Base-by-base conservation (phyloP, 2,329 filamentous ascomycete genomes). In the Aspergillus piperis region DNA sequence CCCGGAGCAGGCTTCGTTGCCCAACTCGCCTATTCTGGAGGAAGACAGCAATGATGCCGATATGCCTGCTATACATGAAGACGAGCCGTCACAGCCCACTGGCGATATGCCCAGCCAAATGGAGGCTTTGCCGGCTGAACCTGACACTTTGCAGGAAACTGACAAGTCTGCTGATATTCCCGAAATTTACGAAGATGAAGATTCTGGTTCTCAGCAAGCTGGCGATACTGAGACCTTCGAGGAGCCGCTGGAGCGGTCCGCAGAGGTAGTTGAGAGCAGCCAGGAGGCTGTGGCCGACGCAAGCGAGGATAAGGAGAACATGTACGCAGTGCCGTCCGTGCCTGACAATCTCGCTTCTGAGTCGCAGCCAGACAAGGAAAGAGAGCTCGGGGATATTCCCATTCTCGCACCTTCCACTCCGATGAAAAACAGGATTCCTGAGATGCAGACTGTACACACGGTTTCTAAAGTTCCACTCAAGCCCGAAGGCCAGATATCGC, bases 391-490 rank as follows among this genome's bases (percentile, higher is more conserved):
- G 5, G 53, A 60, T 3, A 15, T 62, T 10, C 59, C 57, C 25
- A 48, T 66, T 53, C 65, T 70, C 32, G 67, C 70, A 32, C 85
- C 84, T 1, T 76, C 81, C 7, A 90, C 88, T 1, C 88, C 88
- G 0, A 77, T 82, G 53, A 82, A 85, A 49, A 62, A 66, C 7
- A 69, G 70, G 15, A 75, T 77, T 0, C 68, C 81, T n/a, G 77
- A 74, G n/a, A 80, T 81, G 58, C 80, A 80, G 47, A 78, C 82
- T n/a, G 85, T 89, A 63, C 86, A 90, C 73, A 93, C 90, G 0
- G 87, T 90, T 0, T 90, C 88, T 25, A 93, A 92, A 75, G 86
- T 93, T 4, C 90, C 90, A 1, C 77, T 93, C 42, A 91, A 91
- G 73, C 81, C 86, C 3, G 87, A 87, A 23, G 88, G 79, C 13